Conservation (phyloP, 202 grass and related monocot species). For the Dendrocalamus latiflorus region DNA sequence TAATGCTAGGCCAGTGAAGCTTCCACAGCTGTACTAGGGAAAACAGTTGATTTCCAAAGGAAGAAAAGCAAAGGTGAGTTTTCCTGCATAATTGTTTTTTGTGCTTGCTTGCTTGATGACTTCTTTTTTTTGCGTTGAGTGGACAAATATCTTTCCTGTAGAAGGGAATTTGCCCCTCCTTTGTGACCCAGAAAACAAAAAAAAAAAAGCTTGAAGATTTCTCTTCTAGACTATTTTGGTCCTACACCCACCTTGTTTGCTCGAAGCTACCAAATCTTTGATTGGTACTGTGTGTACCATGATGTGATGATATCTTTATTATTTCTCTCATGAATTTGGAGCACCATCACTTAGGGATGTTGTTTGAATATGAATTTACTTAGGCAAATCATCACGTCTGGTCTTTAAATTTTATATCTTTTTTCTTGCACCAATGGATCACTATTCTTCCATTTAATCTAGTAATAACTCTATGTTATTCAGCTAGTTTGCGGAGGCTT, state of each 20-base stretch:
- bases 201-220: neutral
- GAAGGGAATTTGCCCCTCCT: neutral
- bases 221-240: conserved; percentile 1
- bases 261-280: neutral
- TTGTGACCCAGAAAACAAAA: conserved; percentile 3
- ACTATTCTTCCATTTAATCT: conserved; percentile 3
- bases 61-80: conserved; percentile 92
- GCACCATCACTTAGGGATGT: too few species aligned
- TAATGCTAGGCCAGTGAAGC: conserved; percentile 66
- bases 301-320: neutral
- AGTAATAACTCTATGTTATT: conserved; percentile 15
- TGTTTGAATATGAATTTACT: too few species aligned
- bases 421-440: neutral
- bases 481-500: conserved; percentile 99
- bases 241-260: neutral
- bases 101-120: conserved; percentile 14
- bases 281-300: neutral
- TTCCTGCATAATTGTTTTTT: neutral
- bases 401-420: neutral
- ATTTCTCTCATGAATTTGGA: too few species aligned
- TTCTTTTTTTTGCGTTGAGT: neutral
- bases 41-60: conserved; percentile 92
- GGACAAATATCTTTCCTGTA: neutral
- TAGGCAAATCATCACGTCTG: neutral
- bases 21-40: conserved; percentile 65